phyloP scores from a whole-genome alignment of 495 filamentous ascomycete species.

The Trichoderma erinaceum region DNA sequence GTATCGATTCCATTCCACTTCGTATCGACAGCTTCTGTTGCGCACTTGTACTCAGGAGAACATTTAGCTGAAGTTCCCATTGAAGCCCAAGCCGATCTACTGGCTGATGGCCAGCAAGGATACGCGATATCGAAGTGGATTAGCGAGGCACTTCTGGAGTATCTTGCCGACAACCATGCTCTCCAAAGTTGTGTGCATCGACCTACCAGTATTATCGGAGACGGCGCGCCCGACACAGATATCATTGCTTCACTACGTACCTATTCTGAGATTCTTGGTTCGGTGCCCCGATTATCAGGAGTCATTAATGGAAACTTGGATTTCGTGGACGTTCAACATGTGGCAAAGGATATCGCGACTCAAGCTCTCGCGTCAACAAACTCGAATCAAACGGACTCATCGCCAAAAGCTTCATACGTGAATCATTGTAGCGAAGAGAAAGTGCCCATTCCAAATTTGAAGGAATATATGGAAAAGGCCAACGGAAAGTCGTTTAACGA shows the following conservation, averaged over 20 bases:
- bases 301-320: too few relatives aligned
- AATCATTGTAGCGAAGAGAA: too few relatives aligned
- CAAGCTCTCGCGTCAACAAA: too few relatives aligned
- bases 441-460: too few relatives aligned
- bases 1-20: slow-evolving; percentile 44
- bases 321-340: too few relatives aligned
- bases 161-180: neutral
- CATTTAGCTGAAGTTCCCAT: neutral
- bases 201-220: neutral
- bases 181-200: neutral
- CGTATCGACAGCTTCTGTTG: slow-evolving; percentile 38
- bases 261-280: too few relatives aligned
- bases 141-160: slow-evolving; percentile 33
- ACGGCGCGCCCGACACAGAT: neutral
- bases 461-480: too few relatives aligned
- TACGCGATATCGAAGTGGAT: slow-evolving; percentile 51
- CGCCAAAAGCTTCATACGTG: too few relatives aligned
- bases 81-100: slow-evolving; percentile 19
- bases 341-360: too few relatives aligned
- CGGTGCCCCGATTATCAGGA: too few relatives aligned
- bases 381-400: too few relatives aligned
- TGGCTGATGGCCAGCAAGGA: slow-evolving; percentile 31
- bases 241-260: neutral
- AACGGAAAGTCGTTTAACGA: too few relatives aligned
- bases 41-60: slow-evolving; percentile 16